Base-by-base conservation (phyloP, 352 stramenopile species). In the Globisporangium heterothallicum region DNA sequence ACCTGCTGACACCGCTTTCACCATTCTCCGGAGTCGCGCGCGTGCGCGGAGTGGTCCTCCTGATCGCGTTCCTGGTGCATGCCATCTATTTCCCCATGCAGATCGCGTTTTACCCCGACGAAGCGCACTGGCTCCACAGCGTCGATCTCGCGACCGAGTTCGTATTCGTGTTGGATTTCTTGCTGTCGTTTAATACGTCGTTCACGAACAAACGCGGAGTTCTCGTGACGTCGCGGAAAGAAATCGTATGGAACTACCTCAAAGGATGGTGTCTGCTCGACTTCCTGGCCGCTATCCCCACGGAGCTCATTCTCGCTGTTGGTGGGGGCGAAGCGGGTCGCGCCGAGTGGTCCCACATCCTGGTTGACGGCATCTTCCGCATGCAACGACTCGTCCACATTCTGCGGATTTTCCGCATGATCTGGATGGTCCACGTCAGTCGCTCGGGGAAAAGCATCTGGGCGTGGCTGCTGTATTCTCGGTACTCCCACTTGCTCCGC, bases 41-140 rank as follows among this genome's bases (percentile, higher is more conserved):
- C 5, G 40, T 59, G 9, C 64, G 72, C 6, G 58, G 65, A 4
- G 29, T 42, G 0, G 9, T 66, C 3, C 42, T 76, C 2, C n/a
- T 73, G 29, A 7, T 70, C 21, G 46, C 51, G 5, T 65, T 70
- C 8, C 14, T 64, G 16, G 36, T 56, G 29, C 72, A 81, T 27
- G 42, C 70, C 0, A 30, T 82, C 6, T 63, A 51, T 19, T 72
- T 76, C 35, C 74, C 77, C 0, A 21, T 81, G 19, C 47, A 60
- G 1, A 53, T 68, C 2, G 72, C 70, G 2, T 86, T 81, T 58
- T 41, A 14, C 40, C 40, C 30, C 8, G 42, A n/a, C 18, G 35
- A 38, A 7, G 41, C 7, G 30, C 46, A 25, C 21, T 42, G 10
- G 25, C 47, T 13, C 35, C 2, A 42, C 1, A 19, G 13, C 0